A percentile compares a stretch with the other conserved stretches of the same genome.
Conservation (phyloP, 495 filamentous ascomycete species). For the Entonaema liquescens region DNA sequence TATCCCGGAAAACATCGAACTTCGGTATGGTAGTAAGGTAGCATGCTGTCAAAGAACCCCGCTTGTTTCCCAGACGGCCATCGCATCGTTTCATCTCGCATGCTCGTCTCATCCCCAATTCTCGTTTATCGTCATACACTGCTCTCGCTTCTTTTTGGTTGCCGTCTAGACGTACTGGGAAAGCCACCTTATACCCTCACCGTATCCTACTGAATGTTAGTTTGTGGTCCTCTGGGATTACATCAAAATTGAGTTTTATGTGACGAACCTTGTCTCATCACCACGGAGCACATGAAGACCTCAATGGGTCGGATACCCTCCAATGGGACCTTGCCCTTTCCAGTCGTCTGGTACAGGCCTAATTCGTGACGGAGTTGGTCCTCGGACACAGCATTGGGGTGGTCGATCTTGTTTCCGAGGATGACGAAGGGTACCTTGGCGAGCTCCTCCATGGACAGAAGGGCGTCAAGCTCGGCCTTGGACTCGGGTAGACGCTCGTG, state of each 20-base stretch:
- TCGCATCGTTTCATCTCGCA: slow-evolving; percentile 1
- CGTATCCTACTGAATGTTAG: slow-evolving; percentile 62
- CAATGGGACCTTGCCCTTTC: slow-evolving; percentile 95
- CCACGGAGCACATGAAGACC: slow-evolving; percentile 98
- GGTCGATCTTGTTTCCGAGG: slow-evolving; percentile 98
- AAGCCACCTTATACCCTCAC: slow-evolving; percentile 81
- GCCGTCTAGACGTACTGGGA: slow-evolving; percentile 75
- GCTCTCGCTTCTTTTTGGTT: background rate
- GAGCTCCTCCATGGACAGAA: slow-evolving; percentile 92
- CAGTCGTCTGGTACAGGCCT: slow-evolving; percentile 94
- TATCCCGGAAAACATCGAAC: slow-evolving; percentile 46
- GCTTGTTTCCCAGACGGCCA: slow-evolving; percentile 31
- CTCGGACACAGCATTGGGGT: slow-evolving; percentile 92
- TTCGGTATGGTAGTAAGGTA: slow-evolving; percentile 41
- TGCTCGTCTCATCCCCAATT: too few relatives aligned
- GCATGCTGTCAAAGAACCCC: slow-evolving; percentile 43
- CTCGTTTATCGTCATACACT: slow-evolving; percentile 11
- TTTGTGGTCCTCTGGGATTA: background rate
- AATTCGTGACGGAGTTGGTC: slow-evolving; percentile 90
- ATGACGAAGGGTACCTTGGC: slow-evolving; percentile 93
- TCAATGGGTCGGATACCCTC: slow-evolving; percentile 96
- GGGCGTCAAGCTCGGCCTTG: slow-evolving; percentile 95
- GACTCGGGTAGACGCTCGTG: slow-evolving; percentile 91
- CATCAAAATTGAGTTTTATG: background rate
- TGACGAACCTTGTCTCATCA: slow-evolving; percentile 89